Base-by-base conservation (phyloP, 2,329 filamentous ascomycete genomes). In the Eutypa lata region DNA sequence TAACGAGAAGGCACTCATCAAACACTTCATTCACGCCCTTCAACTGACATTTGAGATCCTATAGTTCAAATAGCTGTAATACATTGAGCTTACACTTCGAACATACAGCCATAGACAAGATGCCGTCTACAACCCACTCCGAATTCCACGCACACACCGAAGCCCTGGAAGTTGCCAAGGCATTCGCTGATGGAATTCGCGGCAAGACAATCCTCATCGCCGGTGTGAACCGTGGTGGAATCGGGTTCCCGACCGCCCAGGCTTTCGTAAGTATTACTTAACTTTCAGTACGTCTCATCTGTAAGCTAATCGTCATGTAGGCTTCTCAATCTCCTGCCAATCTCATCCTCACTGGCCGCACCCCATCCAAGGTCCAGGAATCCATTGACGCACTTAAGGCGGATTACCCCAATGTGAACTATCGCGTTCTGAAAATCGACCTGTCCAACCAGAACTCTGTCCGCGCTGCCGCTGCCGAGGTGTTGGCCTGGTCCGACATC, bases 181-280 rank as follows among this genome's bases (percentile, higher is more conserved):
- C 65, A 16, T 75, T 75, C 49, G 57, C 63, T 8, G 59, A 64
- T 6, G 51, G 48, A 2, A 64, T 76, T 53, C 60, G 50, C 5
- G 71, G 69, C 22, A 76, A 71, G 61, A 73, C 69, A 6, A 60
- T 69, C 7, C 44, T 70, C 3, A 57, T 69, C 4, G 73, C 72
- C 0, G 72, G 72, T 21, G 67, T 67, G 11, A 73, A 73, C 49
- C 62, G 53, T 10, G 56, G 49, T 6, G 69, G 69, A 6, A 65
- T 73, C 43, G 71, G 69, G 1, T 72, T 66, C 50, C 45, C 65
- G 3, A 68, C 69, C 2, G 65, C 65, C 2, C 59, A 72, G 51
- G 68, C 66, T 10, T 68, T 73, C 53, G 72, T 71, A 61, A 51
- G 66, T 57, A n/a, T 31, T 31, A 31, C 8, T 7, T 33, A 1